phyloP scores from a whole-genome alignment of 2,329 filamentous ascomycete genomes.

The Fusarium devonianum region DNA sequence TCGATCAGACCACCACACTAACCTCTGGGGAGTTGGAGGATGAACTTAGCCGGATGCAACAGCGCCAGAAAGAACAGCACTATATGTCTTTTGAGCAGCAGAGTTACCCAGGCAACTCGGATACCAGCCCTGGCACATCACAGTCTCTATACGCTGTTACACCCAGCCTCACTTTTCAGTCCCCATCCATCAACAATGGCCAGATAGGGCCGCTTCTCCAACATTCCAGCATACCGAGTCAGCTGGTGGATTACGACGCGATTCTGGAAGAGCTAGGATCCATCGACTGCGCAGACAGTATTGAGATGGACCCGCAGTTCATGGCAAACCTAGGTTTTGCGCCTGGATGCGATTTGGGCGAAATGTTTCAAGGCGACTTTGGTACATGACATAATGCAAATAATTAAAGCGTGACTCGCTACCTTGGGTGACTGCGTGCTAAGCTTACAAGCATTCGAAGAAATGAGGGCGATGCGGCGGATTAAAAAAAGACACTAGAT shows the following conservation, averaged over 20 bases:
- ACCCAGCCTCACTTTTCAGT: slow-evolving; percentile 38
- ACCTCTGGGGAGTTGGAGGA: slow-evolving; percentile 34
- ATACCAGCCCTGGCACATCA: slow-evolving; percentile 31
- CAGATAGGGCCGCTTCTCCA: slow-evolving; percentile 34
- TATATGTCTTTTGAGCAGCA: slow-evolving; percentile 34
- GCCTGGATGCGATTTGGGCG: slow-evolving; percentile 65
- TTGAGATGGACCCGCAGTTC: slow-evolving; percentile 66
- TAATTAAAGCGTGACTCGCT: slow-evolving; percentile 21
- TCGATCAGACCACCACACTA: slow-evolving; percentile 31
- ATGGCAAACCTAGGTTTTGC: slow-evolving; percentile 73
- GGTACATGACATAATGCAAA: slow-evolving; percentile 40
- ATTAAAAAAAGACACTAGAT: too few species aligned
- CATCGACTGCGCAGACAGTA: slow-evolving; percentile 56
- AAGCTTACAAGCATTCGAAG: too few species aligned
- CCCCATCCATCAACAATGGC: slow-evolving; percentile 29
- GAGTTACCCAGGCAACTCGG: slow-evolving; percentile 27
- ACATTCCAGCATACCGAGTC: slow-evolving; percentile 30
- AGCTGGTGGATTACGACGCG: slow-evolving; percentile 57
- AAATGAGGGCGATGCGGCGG: too few species aligned
- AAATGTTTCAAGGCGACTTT: slow-evolving; percentile 55
- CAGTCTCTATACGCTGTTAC: slow-evolving; percentile 37
- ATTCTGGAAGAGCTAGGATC: slow-evolving; percentile 61
- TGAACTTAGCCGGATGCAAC: slow-evolving; percentile 37
- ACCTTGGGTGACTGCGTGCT: background rate
- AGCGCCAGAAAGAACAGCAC: slow-evolving; percentile 32